Evolutionary conservation across 257 asterid species (phyloP).

Genomic region (Lantana camara): DNA sequence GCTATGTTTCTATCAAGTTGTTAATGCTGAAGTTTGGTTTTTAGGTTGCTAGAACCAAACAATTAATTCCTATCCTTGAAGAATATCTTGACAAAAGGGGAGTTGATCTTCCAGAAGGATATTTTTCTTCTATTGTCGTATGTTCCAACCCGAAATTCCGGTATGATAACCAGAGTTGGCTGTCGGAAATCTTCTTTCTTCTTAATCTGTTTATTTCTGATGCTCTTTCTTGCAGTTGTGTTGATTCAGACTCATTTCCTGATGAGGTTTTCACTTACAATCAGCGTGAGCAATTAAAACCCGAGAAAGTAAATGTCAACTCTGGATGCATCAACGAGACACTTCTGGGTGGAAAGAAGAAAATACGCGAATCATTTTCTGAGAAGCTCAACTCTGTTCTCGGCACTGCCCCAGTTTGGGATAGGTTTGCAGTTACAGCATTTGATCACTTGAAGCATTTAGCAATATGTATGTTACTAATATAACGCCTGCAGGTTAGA

Average conservation of each 20-base stretch:
- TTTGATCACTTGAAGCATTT: background rate
- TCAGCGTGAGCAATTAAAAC: slow-evolving; percentile 60
- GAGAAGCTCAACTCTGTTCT: slow-evolving; percentile 65
- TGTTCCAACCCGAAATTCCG: slow-evolving; percentile 72
- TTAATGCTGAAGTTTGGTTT: slow-evolving; percentile 11
- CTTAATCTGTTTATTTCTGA: slow-evolving; percentile 18
- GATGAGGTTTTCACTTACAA: slow-evolving; percentile 66
- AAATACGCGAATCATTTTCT: slow-evolving; percentile 53
- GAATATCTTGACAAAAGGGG: slow-evolving; percentile 94
- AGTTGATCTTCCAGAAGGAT: slow-evolving; percentile 75
- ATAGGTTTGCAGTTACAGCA: slow-evolving; percentile 56
- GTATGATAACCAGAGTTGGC: no score
- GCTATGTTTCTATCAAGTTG: no score
- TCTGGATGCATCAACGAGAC: slow-evolving; percentile 79
- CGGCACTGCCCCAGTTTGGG: slow-evolving; percentile 81
- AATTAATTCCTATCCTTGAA: slow-evolving; percentile 66
- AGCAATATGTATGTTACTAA: no score
- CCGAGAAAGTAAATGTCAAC: slow-evolving; percentile 47
- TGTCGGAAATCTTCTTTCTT: background rate
- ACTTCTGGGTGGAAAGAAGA: slow-evolving; percentile 65
- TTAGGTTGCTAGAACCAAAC: slow-evolving; percentile 73
- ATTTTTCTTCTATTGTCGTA: slow-evolving; percentile 71
- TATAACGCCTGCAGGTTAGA: slow-evolving; percentile 66
- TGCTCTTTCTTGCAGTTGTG: slow-evolving; percentile 43
- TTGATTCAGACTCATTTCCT: slow-evolving; percentile 49